Conservation (phyloP, 1,139 yeast genomes). For the Sugiyamaella novakii region DNA sequence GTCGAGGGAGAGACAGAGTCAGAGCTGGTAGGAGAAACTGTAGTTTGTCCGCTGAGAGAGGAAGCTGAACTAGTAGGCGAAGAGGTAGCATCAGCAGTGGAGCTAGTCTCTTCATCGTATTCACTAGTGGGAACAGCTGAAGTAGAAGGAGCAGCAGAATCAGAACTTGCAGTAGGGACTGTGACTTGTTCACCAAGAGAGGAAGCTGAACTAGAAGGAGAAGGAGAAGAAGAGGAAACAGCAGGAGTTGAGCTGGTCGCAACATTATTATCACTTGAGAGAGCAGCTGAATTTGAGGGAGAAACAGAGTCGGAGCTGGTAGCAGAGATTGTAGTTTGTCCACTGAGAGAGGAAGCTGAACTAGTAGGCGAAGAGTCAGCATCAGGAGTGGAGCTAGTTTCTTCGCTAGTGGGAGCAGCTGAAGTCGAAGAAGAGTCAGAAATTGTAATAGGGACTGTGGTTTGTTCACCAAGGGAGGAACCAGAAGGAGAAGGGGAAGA, state of each 20-base stretch:
- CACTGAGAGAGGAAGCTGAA: too few species aligned
- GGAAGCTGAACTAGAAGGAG: constrained; percentile 5
- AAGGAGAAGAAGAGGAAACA: background rate
- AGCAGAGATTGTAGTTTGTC: too few species aligned
- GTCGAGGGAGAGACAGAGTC: too few species aligned
- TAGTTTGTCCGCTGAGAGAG: background rate
- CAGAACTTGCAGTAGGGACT: background rate
- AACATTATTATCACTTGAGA: too few species aligned
- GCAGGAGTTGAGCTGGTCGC: background rate
- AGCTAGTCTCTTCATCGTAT: too few species aligned
- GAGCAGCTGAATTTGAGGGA: background rate
- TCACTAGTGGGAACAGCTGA: constrained; percentile 15
- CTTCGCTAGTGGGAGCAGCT: too few species aligned
- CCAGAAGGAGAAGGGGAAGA: constrained; percentile 1
- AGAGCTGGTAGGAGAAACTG: too few species aligned
- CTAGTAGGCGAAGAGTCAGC: too few species aligned
- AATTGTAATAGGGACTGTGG: too few species aligned
- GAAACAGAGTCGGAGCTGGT: background rate
- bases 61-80: constrained; percentile 3
- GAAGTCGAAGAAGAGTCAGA: too few species aligned
- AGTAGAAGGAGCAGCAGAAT: constrained; percentile 4
- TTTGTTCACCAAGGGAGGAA: background rate
- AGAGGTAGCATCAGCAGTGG: constrained; percentile 2
- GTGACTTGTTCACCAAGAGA: background rate
- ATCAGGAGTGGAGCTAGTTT: too few species aligned